Percentiles rank a stretch among this genome's conserved stretches.
These are phyloP conservation scores for Fusarium solani-melongenae DNA, from an alignment of 2,329 filamentous ascomycete species.

Conservation along the genomic window DNA sequence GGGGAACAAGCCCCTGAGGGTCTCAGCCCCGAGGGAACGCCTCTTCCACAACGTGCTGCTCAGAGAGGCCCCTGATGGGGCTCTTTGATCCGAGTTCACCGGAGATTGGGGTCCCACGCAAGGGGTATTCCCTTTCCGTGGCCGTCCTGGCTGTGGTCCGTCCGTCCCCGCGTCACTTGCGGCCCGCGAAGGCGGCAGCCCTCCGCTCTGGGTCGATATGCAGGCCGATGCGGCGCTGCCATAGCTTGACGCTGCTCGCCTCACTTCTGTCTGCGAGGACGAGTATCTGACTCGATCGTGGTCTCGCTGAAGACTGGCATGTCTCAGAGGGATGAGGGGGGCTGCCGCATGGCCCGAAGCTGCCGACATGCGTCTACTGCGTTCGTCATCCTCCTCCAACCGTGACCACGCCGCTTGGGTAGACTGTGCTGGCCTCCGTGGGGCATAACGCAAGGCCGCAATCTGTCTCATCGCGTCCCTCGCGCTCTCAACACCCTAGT, in stretches of 20 bases:
- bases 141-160: neutral
- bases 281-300: neutral
- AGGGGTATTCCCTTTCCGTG: slow-evolving; percentile 4
- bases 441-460: slow-evolving; percentile 18
- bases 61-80: slow-evolving; percentile 12
- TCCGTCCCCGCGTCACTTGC: slow-evolving; percentile 2
- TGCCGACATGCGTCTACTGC: neutral
- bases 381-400: neutral
- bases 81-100: neutral
- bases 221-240: slow-evolving; percentile 13
- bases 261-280: neutral
- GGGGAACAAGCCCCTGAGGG: slow-evolving; percentile 32
- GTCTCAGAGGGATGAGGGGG: slow-evolving; percentile 37
- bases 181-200: slow-evolving; percentile 2
- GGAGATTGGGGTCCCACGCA: slow-evolving; percentile 7
- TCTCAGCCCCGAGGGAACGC: slow-evolving; percentile 36
- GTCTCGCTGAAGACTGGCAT: slow-evolving; percentile 34
- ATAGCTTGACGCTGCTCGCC: slow-evolving; percentile 15
- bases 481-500: slow-evolving; percentile 61
- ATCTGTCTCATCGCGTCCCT: slow-evolving; percentile 54
- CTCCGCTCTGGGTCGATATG: slow-evolving; percentile 12
- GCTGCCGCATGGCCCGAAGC: slow-evolving; percentile 6
- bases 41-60: slow-evolving; percentile 31
- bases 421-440: neutral
- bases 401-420: neutral